Evolutionary conservation across 2,329 filamentous ascomycete genomes (phyloP), one percentile per base, ranked within the genome.

Genomic region (Ophiostoma angusticollis): DNA sequence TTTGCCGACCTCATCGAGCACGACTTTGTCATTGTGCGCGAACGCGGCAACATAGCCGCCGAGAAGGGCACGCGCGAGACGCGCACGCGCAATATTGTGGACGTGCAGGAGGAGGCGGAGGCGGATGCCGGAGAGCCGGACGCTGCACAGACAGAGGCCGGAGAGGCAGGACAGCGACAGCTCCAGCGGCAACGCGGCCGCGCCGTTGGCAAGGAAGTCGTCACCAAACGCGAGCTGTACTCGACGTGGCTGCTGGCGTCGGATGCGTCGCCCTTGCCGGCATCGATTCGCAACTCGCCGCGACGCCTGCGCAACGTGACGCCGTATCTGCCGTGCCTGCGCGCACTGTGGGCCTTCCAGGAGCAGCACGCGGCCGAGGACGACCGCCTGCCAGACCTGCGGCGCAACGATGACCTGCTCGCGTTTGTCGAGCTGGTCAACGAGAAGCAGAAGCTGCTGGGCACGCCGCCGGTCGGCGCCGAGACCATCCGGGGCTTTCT

Each of bases 1-100:
- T 98, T 98, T 57, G 82, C 83, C 42, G 91, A 98, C 57, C 70
- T 98, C 17, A 85, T 94, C 49, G 72, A 79, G 52, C 91, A 98
- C 58, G 79, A 87, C 52, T 98, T 85, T 54, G 76, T 91, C 44
- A 80, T 98, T 45, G 80, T 93, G 63, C 79, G 91, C 41, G 77
- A 84, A 45, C 78, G 80, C 46, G 78, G 82, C 42, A 96, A 96
- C 53, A 64, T 83, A 11, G 55, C 73, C 16, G 79, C 77, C 1
- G 58, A 68, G 29, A 45, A 66, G 8, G 67, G 68, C 34, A 21
- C 33, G 1, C 61, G 70, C 5, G 91, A 98, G 56, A 81, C 83
- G 1, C 68, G 76, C 19, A 95, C 89, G 5, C 75, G 89, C 39
- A 77, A 73, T 49, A 70, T 96, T 42, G 61, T 87, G 23, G 69